Percentiles rank a stretch among this genome's conserved stretches.
These are phyloP conservation scores for Parascedosporium putredinis DNA, from an alignment of 2,329 filamentous ascomycete genomes.

Conservation along the genomic window DNA sequence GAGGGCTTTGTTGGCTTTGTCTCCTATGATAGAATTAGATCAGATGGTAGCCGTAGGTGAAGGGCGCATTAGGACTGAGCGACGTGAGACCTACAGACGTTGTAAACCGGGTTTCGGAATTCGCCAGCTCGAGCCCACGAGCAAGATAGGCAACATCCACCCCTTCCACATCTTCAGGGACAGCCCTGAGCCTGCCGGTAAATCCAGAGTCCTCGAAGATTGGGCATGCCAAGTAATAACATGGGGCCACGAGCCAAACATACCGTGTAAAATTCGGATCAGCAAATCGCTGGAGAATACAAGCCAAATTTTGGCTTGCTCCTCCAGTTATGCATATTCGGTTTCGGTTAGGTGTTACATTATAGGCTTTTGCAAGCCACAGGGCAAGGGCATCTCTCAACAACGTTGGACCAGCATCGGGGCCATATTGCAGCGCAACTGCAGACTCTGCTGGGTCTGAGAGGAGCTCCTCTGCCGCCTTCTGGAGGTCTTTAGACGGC, in stretches of 20 bases:
- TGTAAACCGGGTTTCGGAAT: background rate
- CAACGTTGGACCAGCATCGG: slow-evolving; percentile 64
- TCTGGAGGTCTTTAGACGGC: slow-evolving; percentile 50
- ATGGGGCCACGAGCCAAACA: slow-evolving; percentile 73
- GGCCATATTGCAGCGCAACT: slow-evolving; percentile 67
- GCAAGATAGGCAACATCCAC: slow-evolving; percentile 51
- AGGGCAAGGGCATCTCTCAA: slow-evolving; percentile 56
- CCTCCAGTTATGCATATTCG: slow-evolving; percentile 77
- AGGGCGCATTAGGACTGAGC: background rate
- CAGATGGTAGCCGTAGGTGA: background rate
- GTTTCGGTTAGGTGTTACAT: slow-evolving; percentile 29
- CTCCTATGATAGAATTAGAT: background rate
- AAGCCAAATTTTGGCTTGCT: slow-evolving; percentile 72
- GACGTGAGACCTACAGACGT: background rate
- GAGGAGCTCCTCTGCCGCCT: slow-evolving; percentile 51
- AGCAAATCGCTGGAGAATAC: slow-evolving; percentile 67
- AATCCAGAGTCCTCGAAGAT: slow-evolving; percentile 80
- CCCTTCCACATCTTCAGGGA: slow-evolving; percentile 70
- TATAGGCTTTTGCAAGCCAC: slow-evolving; percentile 61
- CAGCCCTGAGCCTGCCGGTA: slow-evolving; percentile 50
- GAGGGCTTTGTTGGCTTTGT: background rate
- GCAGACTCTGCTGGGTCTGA: slow-evolving; percentile 45
- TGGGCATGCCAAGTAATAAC: slow-evolving; percentile 75
- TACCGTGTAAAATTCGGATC: slow-evolving; percentile 65
- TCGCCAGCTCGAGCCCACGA: slow-evolving; percentile 26